Evolutionary conservation across 129 eudicot species (phyloP).

Genomic region (Kitagawia praeruptora): DNA sequence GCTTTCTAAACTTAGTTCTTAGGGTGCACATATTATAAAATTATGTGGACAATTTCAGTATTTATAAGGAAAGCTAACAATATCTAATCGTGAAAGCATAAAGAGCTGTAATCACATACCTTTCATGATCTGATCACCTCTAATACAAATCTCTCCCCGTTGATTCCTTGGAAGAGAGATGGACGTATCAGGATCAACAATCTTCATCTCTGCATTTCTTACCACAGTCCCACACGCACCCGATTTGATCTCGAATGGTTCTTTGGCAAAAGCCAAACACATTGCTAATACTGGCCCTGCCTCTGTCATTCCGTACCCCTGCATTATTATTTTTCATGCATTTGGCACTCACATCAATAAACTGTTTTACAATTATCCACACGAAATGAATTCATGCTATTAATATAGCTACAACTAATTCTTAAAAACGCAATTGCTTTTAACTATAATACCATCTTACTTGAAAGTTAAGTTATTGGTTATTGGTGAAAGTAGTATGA

Average conservation of each 20-base stretch:
- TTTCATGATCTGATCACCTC: conserved; percentile 95
- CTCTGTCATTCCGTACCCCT: conserved; percentile 99
- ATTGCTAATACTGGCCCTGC: conserved; percentile 94
- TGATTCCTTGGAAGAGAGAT: conserved; percentile 54
- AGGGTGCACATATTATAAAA: no score
- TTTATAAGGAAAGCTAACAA: background rate
- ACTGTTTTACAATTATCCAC: conserved; percentile 1
- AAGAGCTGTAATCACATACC: conserved; percentile 27
- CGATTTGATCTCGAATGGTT: conserved; percentile 74
- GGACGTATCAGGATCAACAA: conserved; percentile 70
- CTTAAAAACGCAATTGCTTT: background rate
- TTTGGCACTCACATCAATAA: background rate
- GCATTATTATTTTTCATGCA: conserved; percentile 6
- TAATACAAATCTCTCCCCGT: conserved; percentile 84
- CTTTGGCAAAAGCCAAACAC: conserved; percentile 95
- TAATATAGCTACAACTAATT: background rate
- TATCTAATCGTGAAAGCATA: background rate
- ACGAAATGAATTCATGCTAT: background rate
- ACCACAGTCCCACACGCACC: conserved; percentile 99
- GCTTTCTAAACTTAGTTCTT: background rate
- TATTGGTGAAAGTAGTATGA: background rate
- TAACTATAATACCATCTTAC: background rate
- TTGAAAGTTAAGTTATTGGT: background rate
- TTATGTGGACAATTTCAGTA: background rate
- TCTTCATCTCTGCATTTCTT: conserved; percentile 88